Base-by-base conservation (phyloP, 164 flowering plant species). In the Pachysandra terminalis region DNA sequence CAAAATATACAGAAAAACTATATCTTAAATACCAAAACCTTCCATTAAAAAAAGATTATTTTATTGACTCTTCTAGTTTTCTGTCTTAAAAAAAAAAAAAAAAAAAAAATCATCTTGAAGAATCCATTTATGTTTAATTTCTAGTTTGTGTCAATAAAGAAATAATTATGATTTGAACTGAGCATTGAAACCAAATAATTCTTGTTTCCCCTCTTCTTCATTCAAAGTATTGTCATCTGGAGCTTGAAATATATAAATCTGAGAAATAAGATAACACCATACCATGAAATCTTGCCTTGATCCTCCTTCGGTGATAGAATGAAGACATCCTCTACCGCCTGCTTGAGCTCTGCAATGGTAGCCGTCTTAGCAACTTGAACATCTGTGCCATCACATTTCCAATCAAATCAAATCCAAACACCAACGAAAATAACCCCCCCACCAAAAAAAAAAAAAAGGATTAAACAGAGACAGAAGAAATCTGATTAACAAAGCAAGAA, bases 261-360 rank as follows among this genome's bases (percentile, higher is more conserved):
- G 28, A 25, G 3, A 21, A 51, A 56, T 9, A 52, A 25, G 45
- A 49, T 63, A 17, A 12, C 28, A 48, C 56, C 64, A 40, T 83
- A 92, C 98, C 98, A 95, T 64, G 97, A 95, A 68, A 95, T 81
- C 63, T 79, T 75, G 41, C 81, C 78, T 1, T 81, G 82, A 27
- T 83, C 86, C 37, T 78, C 78, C 57, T 62, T 75, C 12, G 90
- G 86, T 56, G 83, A 77, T 65, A 81, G 77, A 63, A 69, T 69
- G 69, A 95, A 92, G 17, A 78, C 85, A 19, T 74, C 80, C 78
- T 90, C 96, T 62, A 95, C 87, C 3, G 96, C 91, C 68, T 71
- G 72, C 77, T 86, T 95, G 8, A 92, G 85, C 28, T 92, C 89
- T 27, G 74, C 78, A 27, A 95, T 76, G 0, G 84, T 81, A 9